These are phyloP conservation scores for Geum urbanum DNA, from an alignment of 306 rosid genomes.

Conservation along the genomic window DNA sequence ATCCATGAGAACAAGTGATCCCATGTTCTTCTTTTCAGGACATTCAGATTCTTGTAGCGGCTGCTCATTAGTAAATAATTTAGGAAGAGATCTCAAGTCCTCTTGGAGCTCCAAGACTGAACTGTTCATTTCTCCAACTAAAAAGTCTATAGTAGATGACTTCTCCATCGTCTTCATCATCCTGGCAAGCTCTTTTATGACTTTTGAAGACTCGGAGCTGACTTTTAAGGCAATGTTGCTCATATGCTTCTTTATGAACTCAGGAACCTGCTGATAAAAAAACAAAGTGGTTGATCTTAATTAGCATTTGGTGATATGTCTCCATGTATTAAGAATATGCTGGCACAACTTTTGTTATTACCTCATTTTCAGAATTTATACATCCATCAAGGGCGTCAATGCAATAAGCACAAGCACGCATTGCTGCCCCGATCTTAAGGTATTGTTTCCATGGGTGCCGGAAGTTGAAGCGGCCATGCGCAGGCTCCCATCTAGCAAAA, in stretches of 20 bases:
- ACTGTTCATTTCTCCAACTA: slow-evolving; percentile 52
- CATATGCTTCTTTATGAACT: slow-evolving; percentile 42
- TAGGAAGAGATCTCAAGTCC: slow-evolving; percentile 45
- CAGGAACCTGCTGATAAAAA: slow-evolving; percentile 36
- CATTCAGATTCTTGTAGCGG: slow-evolving; percentile 9
- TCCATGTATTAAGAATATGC: neutral
- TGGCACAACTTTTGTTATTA: slow-evolving; percentile 25
- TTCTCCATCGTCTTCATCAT: slow-evolving; percentile 54
- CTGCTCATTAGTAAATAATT: slow-evolving; percentile 8
- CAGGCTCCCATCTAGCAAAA: slow-evolving; percentile 89
- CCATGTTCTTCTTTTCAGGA: slow-evolving; percentile 14
- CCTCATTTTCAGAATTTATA: slow-evolving; percentile 53
- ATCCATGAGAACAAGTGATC: slow-evolving; percentile 39
- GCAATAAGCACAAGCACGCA: slow-evolving; percentile 75
- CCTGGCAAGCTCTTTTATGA: slow-evolving; percentile 54
- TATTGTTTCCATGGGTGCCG: slow-evolving; percentile 87
- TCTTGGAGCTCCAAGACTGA: slow-evolving; percentile 47
- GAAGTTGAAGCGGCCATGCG: slow-evolving; percentile 71
- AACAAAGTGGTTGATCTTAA: neutral
- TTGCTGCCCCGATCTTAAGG: slow-evolving; percentile 60
- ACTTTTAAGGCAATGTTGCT: slow-evolving; percentile 40
- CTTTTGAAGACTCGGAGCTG: slow-evolving; percentile 36
- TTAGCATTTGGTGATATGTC: neutral
- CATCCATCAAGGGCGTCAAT: slow-evolving; percentile 76
- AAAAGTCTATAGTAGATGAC: slow-evolving; percentile 42